Conservation (phyloP, 192 early-diverging fungal genomes). For the Coemansia sp. region DNA sequence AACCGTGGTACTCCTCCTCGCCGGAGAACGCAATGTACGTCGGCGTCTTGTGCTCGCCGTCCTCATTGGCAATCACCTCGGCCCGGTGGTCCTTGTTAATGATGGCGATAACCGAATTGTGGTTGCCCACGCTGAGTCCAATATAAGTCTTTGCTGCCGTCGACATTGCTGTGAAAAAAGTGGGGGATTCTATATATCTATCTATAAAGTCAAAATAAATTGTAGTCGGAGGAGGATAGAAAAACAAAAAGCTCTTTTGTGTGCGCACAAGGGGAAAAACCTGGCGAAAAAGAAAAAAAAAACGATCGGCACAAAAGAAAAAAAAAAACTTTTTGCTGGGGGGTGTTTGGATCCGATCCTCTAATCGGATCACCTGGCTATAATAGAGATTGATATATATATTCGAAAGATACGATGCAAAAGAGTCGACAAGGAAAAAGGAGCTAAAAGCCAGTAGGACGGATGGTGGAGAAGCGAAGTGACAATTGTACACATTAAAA, state of each 20-base stretch:
- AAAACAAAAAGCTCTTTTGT: not conserved
- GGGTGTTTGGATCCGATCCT: slow-evolving; percentile 2
- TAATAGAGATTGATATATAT: not conserved
- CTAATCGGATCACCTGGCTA: not conserved
- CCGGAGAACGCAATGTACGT: slow-evolving; percentile 90
- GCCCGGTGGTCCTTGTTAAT: slow-evolving; percentile 72
- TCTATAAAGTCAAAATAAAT: slow-evolving; percentile 6
- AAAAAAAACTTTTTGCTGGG: slow-evolving; percentile 8
- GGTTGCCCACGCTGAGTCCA: slow-evolving; percentile 86
- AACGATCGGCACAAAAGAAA: not conserved
- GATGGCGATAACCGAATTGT: slow-evolving; percentile 83
- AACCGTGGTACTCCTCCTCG: slow-evolving; percentile 81
- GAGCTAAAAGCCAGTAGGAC: not conserved
- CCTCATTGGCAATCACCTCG: slow-evolving; percentile 97
- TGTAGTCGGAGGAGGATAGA: not conserved
- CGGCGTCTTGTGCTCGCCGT: slow-evolving; percentile 96
- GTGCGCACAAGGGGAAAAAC: not conserved
- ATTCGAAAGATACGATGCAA: not conserved
- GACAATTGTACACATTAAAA: slow-evolving; percentile 1
- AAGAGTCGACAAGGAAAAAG: too few relatives aligned
- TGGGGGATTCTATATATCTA: slow-evolving; percentile 9
- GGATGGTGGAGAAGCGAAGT: not conserved
- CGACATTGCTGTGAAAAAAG: slow-evolving; percentile 19
- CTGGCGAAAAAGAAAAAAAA: not conserved
- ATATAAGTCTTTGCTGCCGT: slow-evolving; percentile 57